These are phyloP conservation scores for Salix purpurea DNA, from an alignment of 345 rosid genomes.

Conservation along the genomic window DNA sequence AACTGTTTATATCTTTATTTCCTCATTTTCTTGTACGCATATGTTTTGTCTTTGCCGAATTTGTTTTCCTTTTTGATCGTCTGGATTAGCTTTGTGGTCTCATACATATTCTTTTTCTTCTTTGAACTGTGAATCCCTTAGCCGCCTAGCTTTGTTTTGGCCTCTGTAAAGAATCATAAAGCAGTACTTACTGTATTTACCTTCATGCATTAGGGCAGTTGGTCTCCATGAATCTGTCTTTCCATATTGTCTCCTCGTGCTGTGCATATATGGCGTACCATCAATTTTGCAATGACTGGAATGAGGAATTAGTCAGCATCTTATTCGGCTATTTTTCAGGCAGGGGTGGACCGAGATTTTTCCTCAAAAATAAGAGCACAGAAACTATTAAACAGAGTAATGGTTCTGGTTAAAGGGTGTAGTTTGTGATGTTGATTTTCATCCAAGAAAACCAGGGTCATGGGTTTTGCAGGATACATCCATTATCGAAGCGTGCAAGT, in stretches of 20 bases:
- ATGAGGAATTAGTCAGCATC: neutral
- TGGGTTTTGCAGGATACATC: too few species aligned
- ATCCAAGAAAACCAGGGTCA: neutral
- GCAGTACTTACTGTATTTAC: neutral
- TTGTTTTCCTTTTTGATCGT: neutral
- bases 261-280: neutral
- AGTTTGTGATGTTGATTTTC: neutral
- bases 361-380: neutral
- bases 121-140: conserved; percentile 8
- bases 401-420: neutral
- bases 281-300: neutral
- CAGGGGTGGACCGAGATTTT: neutral
- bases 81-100: neutral
- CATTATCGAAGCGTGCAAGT: too few species aligned
- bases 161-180: conserved; percentile 13
- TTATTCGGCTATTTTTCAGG: neutral
- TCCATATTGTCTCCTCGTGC: neutral
- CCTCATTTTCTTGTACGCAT: neutral
- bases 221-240: neutral
- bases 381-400: neutral
- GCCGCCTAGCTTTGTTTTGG: neutral
- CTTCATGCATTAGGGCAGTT: neutral
- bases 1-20: neutral
- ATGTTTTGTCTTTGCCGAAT: neutral
- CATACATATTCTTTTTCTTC: conserved; percentile 2